Evolutionary conservation across 2,329 filamentous ascomycete genomes (phyloP).

Genomic region (Fusarium palustre): DNA sequence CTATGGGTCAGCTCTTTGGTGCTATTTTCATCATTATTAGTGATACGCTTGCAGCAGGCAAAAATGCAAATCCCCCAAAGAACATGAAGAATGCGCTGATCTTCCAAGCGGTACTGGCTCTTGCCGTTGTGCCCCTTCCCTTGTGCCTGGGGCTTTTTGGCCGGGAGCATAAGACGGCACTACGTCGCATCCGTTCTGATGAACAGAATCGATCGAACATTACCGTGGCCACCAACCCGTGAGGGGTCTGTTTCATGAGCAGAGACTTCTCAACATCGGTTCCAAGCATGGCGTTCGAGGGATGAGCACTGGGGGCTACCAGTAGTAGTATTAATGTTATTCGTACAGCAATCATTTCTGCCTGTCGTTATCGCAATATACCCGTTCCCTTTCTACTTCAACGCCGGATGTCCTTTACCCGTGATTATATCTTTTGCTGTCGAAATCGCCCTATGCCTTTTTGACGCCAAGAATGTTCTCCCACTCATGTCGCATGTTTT

Average conservation of each 20-base stretch:
- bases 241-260: neutral
- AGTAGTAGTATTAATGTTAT: conserved; percentile 25
- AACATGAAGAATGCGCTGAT: conserved; percentile 83
- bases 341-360: conserved; percentile 18
- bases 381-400: conserved; percentile 32
- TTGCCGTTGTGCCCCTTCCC: conserved; percentile 74
- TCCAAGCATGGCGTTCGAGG: neutral
- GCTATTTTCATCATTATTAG: conserved; percentile 86
- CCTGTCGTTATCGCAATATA: conserved; percentile 43
- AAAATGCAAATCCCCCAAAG: conserved; percentile 66
- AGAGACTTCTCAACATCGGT: neutral
- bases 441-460: conserved; percentile 7
- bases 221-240: conserved; percentile 36
- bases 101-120: conserved; percentile 79
- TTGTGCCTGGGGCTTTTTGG: conserved; percentile 79
- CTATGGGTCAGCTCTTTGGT: conserved; percentile 85
- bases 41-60: conserved; percentile 74
- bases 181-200: conserved; percentile 64
- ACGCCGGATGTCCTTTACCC: neutral
- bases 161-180: conserved; percentile 60
- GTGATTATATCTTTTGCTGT: conserved; percentile 2
- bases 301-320: neutral
- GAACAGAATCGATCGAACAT: conserved; percentile 42
- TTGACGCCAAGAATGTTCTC: conserved; percentile 55
- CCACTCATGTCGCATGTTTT: conserved; percentile 76